phyloP scores from a whole-genome alignment of 2,329 filamentous ascomycete genomes.

The Daldinia sp. region DNA sequence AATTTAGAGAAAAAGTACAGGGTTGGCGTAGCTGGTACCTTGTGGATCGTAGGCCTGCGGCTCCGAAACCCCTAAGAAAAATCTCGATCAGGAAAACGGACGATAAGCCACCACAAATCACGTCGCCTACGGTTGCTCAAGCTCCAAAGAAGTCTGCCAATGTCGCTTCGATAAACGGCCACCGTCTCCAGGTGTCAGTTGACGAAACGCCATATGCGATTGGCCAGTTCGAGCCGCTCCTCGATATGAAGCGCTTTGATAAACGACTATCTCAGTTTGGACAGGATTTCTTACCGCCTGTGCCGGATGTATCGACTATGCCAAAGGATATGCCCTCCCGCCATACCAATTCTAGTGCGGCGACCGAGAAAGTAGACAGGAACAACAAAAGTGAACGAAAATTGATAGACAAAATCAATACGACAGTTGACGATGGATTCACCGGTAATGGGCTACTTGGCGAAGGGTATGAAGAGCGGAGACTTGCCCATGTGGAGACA shows the following conservation, averaged over 20 bases:
- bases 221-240: constrained; percentile 74
- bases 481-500: constrained; percentile 52
- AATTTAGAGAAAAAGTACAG: constrained; percentile 79
- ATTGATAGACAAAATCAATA: constrained; percentile 49
- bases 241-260: constrained; percentile 72
- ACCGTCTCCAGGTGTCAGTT: constrained; percentile 57
- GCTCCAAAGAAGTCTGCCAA: constrained; percentile 50
- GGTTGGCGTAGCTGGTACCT: constrained; percentile 93
- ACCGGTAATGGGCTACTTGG: constrained; percentile 65
- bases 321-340: constrained; percentile 45
- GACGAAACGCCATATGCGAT: constrained; percentile 71
- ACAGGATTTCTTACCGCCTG: constrained; percentile 56
- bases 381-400: constrained; percentile 40
- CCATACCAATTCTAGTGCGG: constrained; percentile 44
- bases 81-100: constrained; percentile 48
- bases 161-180: constrained; percentile 51
- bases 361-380: constrained; percentile 28
- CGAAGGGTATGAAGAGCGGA: constrained; percentile 62
- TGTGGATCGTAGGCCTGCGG: constrained; percentile 71
- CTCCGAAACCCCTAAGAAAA: constrained; percentile 49
- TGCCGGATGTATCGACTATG: constrained; percentile 46
- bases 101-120: constrained; percentile 50
- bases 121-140: constrained; percentile 43
- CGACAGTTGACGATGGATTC: constrained; percentile 59
- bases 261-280: constrained; percentile 64